phyloP scores from a whole-genome alignment of 495 filamentous ascomycete genomes.

The Aspergillus baeticus region DNA sequence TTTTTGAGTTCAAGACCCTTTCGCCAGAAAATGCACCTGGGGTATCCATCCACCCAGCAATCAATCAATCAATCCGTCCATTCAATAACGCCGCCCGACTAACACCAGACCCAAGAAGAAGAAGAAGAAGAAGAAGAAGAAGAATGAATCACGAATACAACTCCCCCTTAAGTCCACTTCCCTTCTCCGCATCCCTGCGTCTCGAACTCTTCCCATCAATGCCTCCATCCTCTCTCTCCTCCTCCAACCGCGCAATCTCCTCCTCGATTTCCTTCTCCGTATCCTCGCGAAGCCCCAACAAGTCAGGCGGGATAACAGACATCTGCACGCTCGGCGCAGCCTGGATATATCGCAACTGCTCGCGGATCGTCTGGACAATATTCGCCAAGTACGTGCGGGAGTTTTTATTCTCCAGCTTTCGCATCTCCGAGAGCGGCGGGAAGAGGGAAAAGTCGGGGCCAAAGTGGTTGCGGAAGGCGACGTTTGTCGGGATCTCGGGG shows the following conservation, averaged over 20 bases:
- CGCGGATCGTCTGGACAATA: constrained; percentile 70
- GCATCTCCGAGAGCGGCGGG: constrained; percentile 69
- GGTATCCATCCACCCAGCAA: no score
- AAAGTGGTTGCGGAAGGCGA: constrained; percentile 79
- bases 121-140: neutral
- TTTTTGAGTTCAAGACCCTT: neutral
- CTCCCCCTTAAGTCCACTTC: constrained; percentile 40
- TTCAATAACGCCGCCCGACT: neutral
- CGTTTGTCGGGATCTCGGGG: constrained; percentile 66
- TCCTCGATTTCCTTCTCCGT: constrained; percentile 77
- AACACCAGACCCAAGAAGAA: constrained; percentile 9
- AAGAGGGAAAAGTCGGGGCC: constrained; percentile 76
- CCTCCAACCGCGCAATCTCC: constrained; percentile 61
- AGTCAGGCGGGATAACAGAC: constrained; percentile 74
- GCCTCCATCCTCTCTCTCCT: constrained; percentile 42
- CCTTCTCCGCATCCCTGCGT: constrained; percentile 42
- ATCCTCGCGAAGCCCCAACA: constrained; percentile 71
- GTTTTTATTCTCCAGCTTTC: constrained; percentile 75
- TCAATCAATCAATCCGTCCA: neutral
- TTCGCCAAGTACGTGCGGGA: constrained; percentile 69
- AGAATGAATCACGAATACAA: constrained; percentile 31
- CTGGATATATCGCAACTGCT: constrained; percentile 84
- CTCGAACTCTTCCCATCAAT: constrained; percentile 33
- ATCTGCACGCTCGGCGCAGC: constrained; percentile 85
- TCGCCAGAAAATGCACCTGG: constrained; percentile 7